Evolutionary conservation across 2,329 filamentous ascomycete genomes (phyloP).

Genomic region (Arthrinium phaeospermum): DNA sequence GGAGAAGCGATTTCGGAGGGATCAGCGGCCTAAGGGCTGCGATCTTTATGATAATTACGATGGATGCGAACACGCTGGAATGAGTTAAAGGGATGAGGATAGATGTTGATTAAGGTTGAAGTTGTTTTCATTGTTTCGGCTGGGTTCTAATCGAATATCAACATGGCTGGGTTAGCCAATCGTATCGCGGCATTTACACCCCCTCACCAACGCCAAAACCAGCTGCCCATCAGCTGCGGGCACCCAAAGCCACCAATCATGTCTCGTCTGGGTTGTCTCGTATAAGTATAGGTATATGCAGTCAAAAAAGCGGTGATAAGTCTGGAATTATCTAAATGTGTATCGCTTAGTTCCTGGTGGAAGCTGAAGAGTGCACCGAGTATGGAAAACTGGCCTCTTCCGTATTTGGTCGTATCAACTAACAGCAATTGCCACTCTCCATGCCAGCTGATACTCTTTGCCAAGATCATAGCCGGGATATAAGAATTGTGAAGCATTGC

Average conservation of each 20-base stretch:
- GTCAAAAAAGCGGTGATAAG: background rate
- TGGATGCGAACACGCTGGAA: background rate
- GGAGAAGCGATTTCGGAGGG: background rate
- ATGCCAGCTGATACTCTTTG: too few relatives aligned
- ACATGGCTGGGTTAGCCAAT: background rate
- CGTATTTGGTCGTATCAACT: too few relatives aligned
- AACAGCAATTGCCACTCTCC: too few relatives aligned
- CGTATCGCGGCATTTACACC: background rate
- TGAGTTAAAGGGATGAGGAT: background rate
- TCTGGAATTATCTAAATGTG: background rate
- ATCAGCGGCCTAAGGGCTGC: background rate
- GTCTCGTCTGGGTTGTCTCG: too few relatives aligned
- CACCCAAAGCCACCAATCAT: background rate
- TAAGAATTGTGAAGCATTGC: too few relatives aligned
- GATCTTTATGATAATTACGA: background rate
- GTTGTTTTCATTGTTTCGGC: background rate
- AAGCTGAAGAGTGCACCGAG: background rate
- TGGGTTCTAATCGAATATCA: background rate
- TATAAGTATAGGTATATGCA: too few relatives aligned
- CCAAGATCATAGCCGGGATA: too few relatives aligned
- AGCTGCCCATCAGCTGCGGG: background rate
- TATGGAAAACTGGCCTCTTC: background rate
- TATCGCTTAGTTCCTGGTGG: background rate
- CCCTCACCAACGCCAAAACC: background rate
- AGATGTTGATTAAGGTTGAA: background rate